Conservation (phyloP, 768 basidiomycete species). For the Rhodotorula sphaerocarpa region DNA sequence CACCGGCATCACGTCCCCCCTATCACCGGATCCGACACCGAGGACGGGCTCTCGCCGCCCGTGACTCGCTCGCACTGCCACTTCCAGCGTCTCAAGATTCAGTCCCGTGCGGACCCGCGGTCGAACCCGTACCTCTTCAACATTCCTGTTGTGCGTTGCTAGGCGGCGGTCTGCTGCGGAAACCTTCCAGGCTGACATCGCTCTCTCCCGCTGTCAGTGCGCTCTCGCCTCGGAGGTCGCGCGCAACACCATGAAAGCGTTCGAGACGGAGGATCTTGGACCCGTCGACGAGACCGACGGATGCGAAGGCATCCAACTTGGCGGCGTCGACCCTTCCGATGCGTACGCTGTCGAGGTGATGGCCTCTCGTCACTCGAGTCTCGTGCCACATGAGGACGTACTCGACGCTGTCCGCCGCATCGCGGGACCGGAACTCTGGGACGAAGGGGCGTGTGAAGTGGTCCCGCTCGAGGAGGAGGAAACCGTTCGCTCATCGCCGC, state of each 20-base stretch:
- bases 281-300: constrained; percentile 3
- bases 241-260: background rate
- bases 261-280: constrained; percentile 11
- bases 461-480: constrained; percentile 5
- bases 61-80: constrained; percentile 19
- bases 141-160: constrained; percentile 9
- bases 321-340: background rate
- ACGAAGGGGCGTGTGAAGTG: constrained; percentile 23
- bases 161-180: no score
- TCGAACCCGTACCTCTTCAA: constrained; percentile 7
- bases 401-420: constrained; percentile 7
- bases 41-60: background rate
- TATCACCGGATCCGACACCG: background rate
- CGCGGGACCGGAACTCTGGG: constrained; percentile 15
- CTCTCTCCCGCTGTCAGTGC: constrained; percentile 4
- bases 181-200: no score
- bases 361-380: background rate
- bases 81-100: background rate
- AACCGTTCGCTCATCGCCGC: no score
- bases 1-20: constrained; percentile 3
- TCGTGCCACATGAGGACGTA: constrained; percentile 18
- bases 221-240: constrained; percentile 11
- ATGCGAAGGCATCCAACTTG: constrained; percentile 9
- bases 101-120: background rate
- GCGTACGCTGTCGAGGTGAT: constrained; percentile 4